Evolutionary conservation across 805 yeast species (phyloP), one percentile per base, ranked within the genome.

Genomic region (Clavispora carvajalis): DNA sequence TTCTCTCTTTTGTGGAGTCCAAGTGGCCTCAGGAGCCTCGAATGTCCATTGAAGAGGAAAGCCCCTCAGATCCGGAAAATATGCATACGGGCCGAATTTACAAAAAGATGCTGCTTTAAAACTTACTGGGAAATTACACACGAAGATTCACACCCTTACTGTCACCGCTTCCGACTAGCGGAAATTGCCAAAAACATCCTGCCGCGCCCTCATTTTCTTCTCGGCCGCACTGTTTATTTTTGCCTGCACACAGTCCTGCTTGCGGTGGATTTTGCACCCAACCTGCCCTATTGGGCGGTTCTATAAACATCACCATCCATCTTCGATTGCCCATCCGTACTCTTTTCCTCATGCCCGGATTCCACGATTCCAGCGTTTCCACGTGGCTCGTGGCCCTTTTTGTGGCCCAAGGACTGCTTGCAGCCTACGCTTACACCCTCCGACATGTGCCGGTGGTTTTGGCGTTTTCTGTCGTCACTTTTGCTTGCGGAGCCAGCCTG

Each of bases 231-330:
- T 26, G 29, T 26, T 17, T 5, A 3, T 28, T 18, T 28, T 28
- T 28, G 12, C 23, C 34, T 31, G 34, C 34, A 31, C 17, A 7
- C 34, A 16, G 31, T n/a, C 12, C 23, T 12, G 13, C 10, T n/a
- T 16, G 21, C 19, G 17, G 19, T 5, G 13, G 19, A 34, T 34
- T 45, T 45, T 45, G 48, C 48, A 45, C 46, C 48, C 45, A 36
- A 24, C 22, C 39, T 45, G 40, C 51, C 51, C 33, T 26, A 21
- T 40, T 28, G 33, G 47, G 51, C 16, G 37, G 10, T 19, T 22
- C 13, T 24, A 18, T 39, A 38, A 47, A 47, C 42, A 47, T 33
- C 33, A 25, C 16, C 16, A 9, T 7, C 19, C 18, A 34, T 13
- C 30, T 34, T 11, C 34, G 16, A 12, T 11, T 9, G 7, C 18